Evolutionary conservation across 2,329 filamentous ascomycete species (phyloP), one percentile per base, ranked within the genome.

Genomic region (Clarireedia hainanense): DNA sequence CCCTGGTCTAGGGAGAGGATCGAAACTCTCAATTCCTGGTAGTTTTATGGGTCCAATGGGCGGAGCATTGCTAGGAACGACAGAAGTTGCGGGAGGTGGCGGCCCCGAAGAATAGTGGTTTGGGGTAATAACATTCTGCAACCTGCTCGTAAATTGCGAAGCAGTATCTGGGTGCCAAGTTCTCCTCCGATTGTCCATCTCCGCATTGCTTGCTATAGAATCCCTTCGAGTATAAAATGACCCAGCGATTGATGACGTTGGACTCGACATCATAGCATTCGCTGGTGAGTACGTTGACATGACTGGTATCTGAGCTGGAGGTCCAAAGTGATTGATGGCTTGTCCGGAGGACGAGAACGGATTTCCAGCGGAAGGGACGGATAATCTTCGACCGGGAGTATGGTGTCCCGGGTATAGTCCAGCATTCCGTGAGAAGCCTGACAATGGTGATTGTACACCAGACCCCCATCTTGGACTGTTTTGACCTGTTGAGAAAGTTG

Each of bases 11-110:
- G 80, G 86, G 24, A 88, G 76, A 55, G 89, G 85, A 66, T 92
- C 90, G 64, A 96, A 96, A 15, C 89, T 95, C 69, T 95, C 90
- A 62, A 96, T 96, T 14, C 91, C 91, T 0, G 91, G 91, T 14
- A 96, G 78, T 40, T 89, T 75, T 4, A 78, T 72, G 6, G 77
- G 80, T 63, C 55, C 48, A 6, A 43, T 24, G 5, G 85, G 83
- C 69, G 72, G 82, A 39, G 69, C 62, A 56, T 67, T 66, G 47
- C 61, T 64, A n/a, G 63, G 64, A 20, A 67, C 58, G 23, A 63
- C 50, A 4, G 30, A 52, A 6, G 61, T 53, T 24, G 61, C 61
- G 52, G 64, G 63, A 43, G 64, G 63, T 36, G 60, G 60, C n/a
- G 60, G 60, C 2, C 61, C 63, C 15, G 51, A 54, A 68, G 72